Percentiles rank a stretch among this genome's conserved stretches.
Conservation (phyloP, 352 stramenopile genomes). For the Phytophthora parvispora region DNA sequence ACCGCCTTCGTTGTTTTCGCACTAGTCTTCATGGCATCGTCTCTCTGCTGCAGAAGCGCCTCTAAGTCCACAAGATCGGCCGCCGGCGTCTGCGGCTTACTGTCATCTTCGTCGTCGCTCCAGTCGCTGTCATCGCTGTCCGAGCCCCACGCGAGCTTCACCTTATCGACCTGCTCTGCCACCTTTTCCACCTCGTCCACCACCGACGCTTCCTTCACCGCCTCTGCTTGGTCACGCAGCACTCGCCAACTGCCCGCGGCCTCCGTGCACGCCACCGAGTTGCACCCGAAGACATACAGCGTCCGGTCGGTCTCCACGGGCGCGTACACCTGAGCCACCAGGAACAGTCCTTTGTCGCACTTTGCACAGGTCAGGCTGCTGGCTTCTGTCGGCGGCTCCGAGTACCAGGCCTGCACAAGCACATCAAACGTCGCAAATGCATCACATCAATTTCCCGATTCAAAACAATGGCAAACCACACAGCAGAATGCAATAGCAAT, state of each 20-base stretch:
- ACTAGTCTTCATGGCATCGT: constrained; percentile 66
- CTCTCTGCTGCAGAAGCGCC: constrained; percentile 69
- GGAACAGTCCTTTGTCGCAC: constrained; percentile 67
- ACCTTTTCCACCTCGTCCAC: constrained; percentile 15
- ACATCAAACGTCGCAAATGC: constrained; percentile 7
- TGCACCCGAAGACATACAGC: constrained; percentile 90
- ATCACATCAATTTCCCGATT: neutral
- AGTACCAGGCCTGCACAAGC: constrained; percentile 64
- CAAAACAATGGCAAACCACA: neutral
- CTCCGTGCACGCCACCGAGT: constrained; percentile 77
- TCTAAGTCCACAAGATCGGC: constrained; percentile 66
- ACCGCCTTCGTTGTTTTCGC: constrained; percentile 9
- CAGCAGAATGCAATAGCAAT: neutral
- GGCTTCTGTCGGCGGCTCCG: constrained; percentile 46
- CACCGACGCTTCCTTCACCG: constrained; percentile 3
- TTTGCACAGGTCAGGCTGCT: constrained; percentile 60
- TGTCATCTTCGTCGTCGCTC: constrained; percentile 69
- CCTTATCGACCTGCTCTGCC: constrained; percentile 21
- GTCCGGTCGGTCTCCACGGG: constrained; percentile 78
- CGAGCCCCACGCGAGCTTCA: constrained; percentile 40
- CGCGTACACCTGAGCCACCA: constrained; percentile 86
- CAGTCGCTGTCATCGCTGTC: constrained; percentile 80
- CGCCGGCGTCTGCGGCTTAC: constrained; percentile 11
- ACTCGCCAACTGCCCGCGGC: constrained; percentile 78
- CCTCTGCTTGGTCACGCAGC: constrained; percentile 64